Percentiles rank a stretch among this genome's conserved stretches.
Conservation (phyloP, 1,284 basidiomycete genomes). For the Ustanciosporium gigantosporum region DNA sequence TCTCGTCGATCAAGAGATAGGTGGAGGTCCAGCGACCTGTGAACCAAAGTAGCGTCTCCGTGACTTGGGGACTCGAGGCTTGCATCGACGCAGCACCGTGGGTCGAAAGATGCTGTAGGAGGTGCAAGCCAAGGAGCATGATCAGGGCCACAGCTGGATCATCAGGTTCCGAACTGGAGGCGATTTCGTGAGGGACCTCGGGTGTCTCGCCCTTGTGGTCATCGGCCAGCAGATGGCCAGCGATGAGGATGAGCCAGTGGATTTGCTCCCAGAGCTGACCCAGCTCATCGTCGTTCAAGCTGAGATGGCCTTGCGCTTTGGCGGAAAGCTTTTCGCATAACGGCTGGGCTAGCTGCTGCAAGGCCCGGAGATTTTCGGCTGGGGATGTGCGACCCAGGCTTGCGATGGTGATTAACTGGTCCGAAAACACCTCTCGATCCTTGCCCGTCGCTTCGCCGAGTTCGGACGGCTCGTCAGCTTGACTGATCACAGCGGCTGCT, state of each 20-base stretch:
- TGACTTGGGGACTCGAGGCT: conserved; percentile 50
- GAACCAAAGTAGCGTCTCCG: conserved; percentile 51
- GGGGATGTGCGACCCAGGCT: conserved; percentile 38
- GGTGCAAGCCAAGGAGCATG: conserved; percentile 35
- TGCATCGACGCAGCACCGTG: conserved; percentile 22
- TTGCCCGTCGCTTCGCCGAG: conserved; percentile 34
- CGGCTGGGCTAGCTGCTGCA: conserved; percentile 18
- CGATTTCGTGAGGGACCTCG: conserved; percentile 33
- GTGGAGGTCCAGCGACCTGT: conserved; percentile 52
- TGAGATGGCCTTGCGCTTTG: conserved; percentile 14
- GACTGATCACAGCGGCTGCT: conserved; percentile 18
- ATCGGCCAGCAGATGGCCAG: conserved; percentile 49
- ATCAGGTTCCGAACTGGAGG: conserved; percentile 14
- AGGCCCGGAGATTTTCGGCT: conserved; percentile 14
- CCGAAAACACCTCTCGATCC: conserved; percentile 50
- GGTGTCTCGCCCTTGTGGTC: conserved; percentile 42
- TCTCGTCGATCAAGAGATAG: conserved; percentile 39
- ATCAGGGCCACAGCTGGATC: conserved; percentile 33
- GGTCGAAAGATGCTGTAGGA: conserved; percentile 33
- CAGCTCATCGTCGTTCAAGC: conserved; percentile 9
- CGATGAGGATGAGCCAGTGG: conserved; percentile 52
- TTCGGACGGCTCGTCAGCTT: conserved; percentile 36
- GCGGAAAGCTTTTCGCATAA: conserved; percentile 28
- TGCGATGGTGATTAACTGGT: conserved; percentile 50
- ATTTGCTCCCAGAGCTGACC: conserved; percentile 53